Evolutionary conservation across 2,329 filamentous ascomycete species (phyloP).

Genomic region (Dothideomycetes sp.): DNA sequence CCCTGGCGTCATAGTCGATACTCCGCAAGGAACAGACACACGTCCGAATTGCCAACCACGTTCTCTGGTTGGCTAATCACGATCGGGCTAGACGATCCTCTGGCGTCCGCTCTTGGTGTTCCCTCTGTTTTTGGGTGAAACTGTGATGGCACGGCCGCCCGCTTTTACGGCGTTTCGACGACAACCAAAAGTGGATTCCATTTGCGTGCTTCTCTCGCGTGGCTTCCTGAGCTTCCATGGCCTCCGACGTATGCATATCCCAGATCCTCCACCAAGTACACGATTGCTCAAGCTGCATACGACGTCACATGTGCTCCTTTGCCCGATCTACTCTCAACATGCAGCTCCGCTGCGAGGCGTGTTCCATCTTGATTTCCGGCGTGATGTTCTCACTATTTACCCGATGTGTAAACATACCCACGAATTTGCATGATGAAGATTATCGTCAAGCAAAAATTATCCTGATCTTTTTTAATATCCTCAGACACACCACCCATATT

Average conservation of each 20-base stretch:
- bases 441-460: slow-evolving; percentile 2
- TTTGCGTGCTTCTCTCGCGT: slow-evolving; percentile 14
- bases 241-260: slow-evolving; percentile 12
- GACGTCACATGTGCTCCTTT: slow-evolving; percentile 10
- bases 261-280: slow-evolving; percentile 9
- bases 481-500: not conserved
- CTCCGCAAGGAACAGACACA: slow-evolving; percentile 13
- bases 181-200: slow-evolving; percentile 12
- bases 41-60: slow-evolving; percentile 1
- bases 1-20: slow-evolving; percentile 11
- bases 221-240: slow-evolving; percentile 9
- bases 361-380: not conserved
- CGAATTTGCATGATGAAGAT: not conserved
- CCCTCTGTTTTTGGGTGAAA: slow-evolving; percentile 10
- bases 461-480: slow-evolving; percentile 11
- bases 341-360: slow-evolving; percentile 1
- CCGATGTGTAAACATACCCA: not conserved
- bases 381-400: not conserved
- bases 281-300: slow-evolving; percentile 6
- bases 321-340: slow-evolving; percentile 6
- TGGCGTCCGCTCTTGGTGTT: slow-evolving; percentile 13
- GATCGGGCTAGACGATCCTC: slow-evolving; percentile 13
- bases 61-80: slow-evolving; percentile 9
- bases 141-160: slow-evolving; percentile 10
- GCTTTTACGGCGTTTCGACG: slow-evolving; percentile 11